A percentile compares a stretch with the other conserved stretches of the same genome.
phyloP scores from a whole-genome alignment of 192 early-diverging fungal genomes.

The Podila epicladia region DNA sequence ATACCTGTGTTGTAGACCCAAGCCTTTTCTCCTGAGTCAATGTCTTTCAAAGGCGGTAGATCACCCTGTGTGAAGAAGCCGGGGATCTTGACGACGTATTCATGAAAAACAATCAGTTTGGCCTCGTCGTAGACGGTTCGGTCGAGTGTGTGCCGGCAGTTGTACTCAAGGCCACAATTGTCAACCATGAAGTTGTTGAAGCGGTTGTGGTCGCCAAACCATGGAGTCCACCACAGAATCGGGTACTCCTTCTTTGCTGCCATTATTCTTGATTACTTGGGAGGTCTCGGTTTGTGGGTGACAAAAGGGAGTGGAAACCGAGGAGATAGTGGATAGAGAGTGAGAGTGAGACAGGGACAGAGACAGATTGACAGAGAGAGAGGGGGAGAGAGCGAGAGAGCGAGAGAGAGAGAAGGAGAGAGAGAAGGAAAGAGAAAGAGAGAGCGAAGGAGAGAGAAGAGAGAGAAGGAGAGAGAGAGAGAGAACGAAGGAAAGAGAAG shows the following conservation, averaged over 20 bases:
- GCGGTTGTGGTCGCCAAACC: slow-evolving; percentile 1
- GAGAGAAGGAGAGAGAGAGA: too few species aligned
- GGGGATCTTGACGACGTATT: slow-evolving; percentile 3
- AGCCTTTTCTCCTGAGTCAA: slow-evolving; percentile 11
- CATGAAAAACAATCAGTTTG: slow-evolving; percentile 21
- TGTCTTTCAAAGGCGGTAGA: slow-evolving; percentile 12
- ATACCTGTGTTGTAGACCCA: slow-evolving; percentile 15
- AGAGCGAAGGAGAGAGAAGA: too few species aligned
- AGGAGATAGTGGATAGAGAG: too few species aligned
- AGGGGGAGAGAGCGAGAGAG: too few species aligned
- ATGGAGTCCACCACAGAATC: slow-evolving; percentile 18
- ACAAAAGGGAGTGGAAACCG: too few species aligned
- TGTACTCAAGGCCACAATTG: slow-evolving; percentile 25
- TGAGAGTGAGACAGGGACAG: too few species aligned
- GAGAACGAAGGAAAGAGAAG: too few species aligned
- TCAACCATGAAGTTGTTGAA: slow-evolving; percentile 7
- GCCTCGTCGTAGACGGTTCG: slow-evolving; percentile 7
- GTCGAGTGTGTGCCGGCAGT: slow-evolving; percentile 13
- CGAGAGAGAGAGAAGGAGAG: too few species aligned
- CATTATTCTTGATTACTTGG: neutral
- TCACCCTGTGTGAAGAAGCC: slow-evolving; percentile 4
- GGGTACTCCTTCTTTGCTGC: slow-evolving; percentile 10
- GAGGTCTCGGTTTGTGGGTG: neutral
- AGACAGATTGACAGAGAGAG: too few species aligned
- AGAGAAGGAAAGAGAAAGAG: too few species aligned